A percentile compares a stretch with the other conserved stretches of the same genome.
Conservation (phyloP, 306 rosid genomes). For the Morella rubra region DNA sequence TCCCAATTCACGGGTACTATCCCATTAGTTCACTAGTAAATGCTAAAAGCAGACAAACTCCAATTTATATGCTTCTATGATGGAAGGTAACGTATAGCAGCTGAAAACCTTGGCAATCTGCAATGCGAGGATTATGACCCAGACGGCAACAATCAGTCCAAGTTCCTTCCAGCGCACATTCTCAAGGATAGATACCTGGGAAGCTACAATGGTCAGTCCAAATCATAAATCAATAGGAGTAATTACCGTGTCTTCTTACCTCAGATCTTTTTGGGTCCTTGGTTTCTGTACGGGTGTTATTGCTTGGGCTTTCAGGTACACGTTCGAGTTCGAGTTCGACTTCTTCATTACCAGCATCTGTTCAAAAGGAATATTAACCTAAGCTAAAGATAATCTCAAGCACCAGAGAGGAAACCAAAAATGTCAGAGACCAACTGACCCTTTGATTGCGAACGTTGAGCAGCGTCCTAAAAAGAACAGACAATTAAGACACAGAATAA, state of each 20-base stretch:
- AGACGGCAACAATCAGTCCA: slow-evolving; percentile 78
- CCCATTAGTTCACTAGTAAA: not conserved
- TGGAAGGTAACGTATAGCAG: slow-evolving; percentile 7
- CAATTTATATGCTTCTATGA: not conserved
- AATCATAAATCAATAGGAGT: not conserved
- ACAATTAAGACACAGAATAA: slow-evolving; percentile 22
- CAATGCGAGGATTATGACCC: slow-evolving; percentile 72
- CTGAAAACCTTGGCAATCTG: slow-evolving; percentile 74
- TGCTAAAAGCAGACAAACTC: slow-evolving; percentile 10
- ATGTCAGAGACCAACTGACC: slow-evolving; percentile 45
- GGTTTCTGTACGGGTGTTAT: not conserved
- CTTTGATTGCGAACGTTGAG: slow-evolving; percentile 43
- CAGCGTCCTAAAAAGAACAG: slow-evolving; percentile 52
- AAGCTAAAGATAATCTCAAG: not conserved
- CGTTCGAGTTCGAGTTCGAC: slow-evolving; percentile 61
- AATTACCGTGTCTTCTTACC: slow-evolving; percentile 27
- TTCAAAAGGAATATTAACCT: slow-evolving; percentile 11
- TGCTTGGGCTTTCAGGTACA: slow-evolving; percentile 61
- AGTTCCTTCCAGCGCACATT: slow-evolving; percentile 82
- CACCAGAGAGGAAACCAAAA: not conserved
- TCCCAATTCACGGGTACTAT: not conserved
- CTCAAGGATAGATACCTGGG: slow-evolving; percentile 65
- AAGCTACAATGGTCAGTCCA: slow-evolving; percentile 25
- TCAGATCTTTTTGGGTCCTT: slow-evolving; percentile 32
- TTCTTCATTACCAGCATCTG: slow-evolving; percentile 48